Evolutionary conservation across 129 eudicot genomes (phyloP), one percentile per base, ranked within the genome.

Genomic region (Centaurea solstitialis): DNA sequence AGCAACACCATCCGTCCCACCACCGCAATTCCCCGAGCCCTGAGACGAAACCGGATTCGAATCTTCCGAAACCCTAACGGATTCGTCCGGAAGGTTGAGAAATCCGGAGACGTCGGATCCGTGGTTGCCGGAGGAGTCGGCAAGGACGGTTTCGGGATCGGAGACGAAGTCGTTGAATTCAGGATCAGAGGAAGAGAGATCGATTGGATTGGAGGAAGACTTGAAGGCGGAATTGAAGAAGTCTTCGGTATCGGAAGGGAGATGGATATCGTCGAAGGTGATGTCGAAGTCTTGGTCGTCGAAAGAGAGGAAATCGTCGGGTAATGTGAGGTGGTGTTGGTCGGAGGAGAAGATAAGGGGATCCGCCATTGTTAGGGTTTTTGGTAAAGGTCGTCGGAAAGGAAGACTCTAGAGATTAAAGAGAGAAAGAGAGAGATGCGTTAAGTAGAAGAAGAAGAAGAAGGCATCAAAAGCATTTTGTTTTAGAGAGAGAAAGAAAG

Each of bases 1-100:
- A 77, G 73, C 81, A n/a, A n/a, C n/a, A n/a, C n/a, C n/a, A 9
- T 77, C 88, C 17, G 86, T 83, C 41, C 83, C 85, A 76, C 83
- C 85, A 76, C 81, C 85, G 45, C 83, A 86, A 81, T 82, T 78
- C 22, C 85, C 97, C 0, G 97, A 90, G 15, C 88, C 92, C 83
- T 84, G 91, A 41, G 93, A 90, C 74, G 91, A 85, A n/a, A 43
- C 83, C 15, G 86, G 89, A 68, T 76, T 69, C 76, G 67, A 26
- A 73, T 74, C 80, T 74, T 84, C 82, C 61, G 80, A 73, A 45
- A 17, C 18, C 43, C 53, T 70, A 23, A 8, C 7, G 20, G 35
- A 47, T 45, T 82, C 89, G 26, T 79, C 70, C 8, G 83, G 74
- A 68, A 73, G 4, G 65, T 80, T 86, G 28, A 83, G 76, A 74